Evolutionary conservation across 306 rosid genomes (phyloP).

Genomic region (Pyrus pyrifolia): DNA sequence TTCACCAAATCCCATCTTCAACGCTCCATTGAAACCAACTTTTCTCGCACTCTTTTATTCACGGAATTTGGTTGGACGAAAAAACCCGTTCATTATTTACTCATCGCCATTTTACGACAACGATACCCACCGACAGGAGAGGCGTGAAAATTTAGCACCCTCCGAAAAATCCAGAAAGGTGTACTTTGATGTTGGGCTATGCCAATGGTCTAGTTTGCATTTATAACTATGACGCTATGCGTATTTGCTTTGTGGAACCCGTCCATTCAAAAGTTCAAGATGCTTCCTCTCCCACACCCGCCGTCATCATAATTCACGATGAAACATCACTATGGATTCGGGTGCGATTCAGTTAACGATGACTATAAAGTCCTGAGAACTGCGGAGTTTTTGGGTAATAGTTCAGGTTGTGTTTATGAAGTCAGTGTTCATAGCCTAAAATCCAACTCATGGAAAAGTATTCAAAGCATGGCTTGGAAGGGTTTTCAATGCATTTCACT

Average conservation of each 20-base stretch:
- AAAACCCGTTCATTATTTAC: neutral
- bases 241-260: neutral
- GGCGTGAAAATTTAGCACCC: neutral
- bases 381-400: neutral
- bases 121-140: neutral
- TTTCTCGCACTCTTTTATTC: neutral
- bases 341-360: neutral
- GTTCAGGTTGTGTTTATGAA: too few species aligned
- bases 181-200: neutral
- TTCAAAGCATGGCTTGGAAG: neutral
- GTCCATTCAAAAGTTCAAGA: neutral
- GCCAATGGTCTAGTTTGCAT: neutral
- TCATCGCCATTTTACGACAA: neutral
- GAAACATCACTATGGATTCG: neutral
- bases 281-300: neutral
- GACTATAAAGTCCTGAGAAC: neutral
- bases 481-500: neutral
- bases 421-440: neutral
- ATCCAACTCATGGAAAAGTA: neutral
- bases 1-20: neutral
- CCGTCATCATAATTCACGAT: rapidly evolving
- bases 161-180: neutral
- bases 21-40: neutral
- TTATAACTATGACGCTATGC: neutral
- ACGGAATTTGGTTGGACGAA: neutral